Percentiles rank a stretch among this genome's conserved stretches.
phyloP scores from a whole-genome alignment of 2,329 filamentous ascomycete genomes.

The Leptographium procerum region DNA sequence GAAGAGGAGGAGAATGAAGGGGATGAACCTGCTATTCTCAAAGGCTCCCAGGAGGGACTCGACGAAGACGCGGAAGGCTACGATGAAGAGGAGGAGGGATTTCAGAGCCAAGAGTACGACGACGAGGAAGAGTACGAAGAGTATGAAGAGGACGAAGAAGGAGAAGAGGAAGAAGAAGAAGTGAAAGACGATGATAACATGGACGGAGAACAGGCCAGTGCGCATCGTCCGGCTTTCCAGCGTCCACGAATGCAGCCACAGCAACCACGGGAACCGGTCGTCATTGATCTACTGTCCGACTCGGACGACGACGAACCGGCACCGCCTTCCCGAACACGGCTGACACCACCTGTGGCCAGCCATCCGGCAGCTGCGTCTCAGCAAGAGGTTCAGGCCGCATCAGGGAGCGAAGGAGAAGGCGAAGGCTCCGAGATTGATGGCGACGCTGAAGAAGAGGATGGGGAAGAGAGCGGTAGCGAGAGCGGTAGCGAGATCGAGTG shows the following conservation, averaged over 20 bases:
- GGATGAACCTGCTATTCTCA: conserved; percentile 13
- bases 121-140: background rate
- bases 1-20: conserved; percentile 18
- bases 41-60: conserved; percentile 2
- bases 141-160: background rate
- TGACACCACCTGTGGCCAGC: background rate
- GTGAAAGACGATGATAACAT: background rate
- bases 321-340: background rate
- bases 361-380: background rate
- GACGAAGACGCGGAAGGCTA: conserved; percentile 2
- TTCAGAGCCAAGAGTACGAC: background rate
- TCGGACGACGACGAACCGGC: conserved; percentile 1
- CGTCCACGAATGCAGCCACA: background rate
- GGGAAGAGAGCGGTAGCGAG: background rate
- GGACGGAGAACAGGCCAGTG: background rate
- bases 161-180: background rate
- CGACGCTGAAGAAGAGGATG: background rate
- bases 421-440: background rate
- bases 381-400: background rate
- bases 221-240: background rate
- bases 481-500: too few species aligned
- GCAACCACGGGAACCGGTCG: conserved; percentile 19
- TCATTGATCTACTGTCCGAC: conserved; percentile 27
- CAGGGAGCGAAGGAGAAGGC: background rate
- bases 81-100: background rate